Conservation (phyloP, 2,329 filamentous ascomycete genomes). For the Helminthosporium solani region DNA sequence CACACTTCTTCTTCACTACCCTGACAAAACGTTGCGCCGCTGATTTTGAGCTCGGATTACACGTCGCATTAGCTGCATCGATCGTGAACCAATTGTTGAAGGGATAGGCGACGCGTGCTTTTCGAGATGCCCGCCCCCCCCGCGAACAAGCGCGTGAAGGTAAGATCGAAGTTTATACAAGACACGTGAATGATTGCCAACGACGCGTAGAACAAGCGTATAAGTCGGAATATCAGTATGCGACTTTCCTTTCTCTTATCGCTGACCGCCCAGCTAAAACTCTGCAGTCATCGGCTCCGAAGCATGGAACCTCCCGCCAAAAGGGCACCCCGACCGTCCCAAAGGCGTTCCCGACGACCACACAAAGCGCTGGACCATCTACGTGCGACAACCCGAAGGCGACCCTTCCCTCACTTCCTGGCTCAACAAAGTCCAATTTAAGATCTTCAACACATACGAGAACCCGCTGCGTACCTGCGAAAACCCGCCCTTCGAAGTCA, state of each 20-base stretch:
- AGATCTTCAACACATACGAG: constrained; percentile 94
- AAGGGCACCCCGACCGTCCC: constrained; percentile 62
- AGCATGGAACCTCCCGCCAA: constrained; percentile 64
- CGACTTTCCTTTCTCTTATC: background rate
- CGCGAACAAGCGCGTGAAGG: constrained; percentile 56
- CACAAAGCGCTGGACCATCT: constrained; percentile 95
- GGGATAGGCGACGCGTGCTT: background rate
- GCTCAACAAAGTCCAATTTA: constrained; percentile 96
- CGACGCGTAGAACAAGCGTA: constrained; percentile 40
- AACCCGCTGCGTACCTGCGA: constrained; percentile 79
- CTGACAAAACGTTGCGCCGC: too few relatives aligned
- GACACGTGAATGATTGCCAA: constrained; percentile 14
- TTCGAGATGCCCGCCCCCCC: constrained; percentile 54
- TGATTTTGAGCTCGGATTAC: background rate
- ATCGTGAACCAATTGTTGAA: too few relatives aligned
- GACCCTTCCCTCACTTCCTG: constrained; percentile 87
- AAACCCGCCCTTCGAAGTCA: constrained; percentile 76
- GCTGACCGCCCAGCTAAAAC: background rate
- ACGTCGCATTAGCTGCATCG: too few relatives aligned
- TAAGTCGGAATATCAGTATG: constrained; percentile 43
- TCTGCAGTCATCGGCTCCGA: constrained; percentile 51
- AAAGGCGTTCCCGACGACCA: constrained; percentile 80
- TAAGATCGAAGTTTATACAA: constrained; percentile 7
- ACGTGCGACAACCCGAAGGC: constrained; percentile 85
- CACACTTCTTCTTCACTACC: too few relatives aligned